phyloP scores from a whole-genome alignment of 495 filamentous ascomycete species.

The Aspergillus cristatus region DNA sequence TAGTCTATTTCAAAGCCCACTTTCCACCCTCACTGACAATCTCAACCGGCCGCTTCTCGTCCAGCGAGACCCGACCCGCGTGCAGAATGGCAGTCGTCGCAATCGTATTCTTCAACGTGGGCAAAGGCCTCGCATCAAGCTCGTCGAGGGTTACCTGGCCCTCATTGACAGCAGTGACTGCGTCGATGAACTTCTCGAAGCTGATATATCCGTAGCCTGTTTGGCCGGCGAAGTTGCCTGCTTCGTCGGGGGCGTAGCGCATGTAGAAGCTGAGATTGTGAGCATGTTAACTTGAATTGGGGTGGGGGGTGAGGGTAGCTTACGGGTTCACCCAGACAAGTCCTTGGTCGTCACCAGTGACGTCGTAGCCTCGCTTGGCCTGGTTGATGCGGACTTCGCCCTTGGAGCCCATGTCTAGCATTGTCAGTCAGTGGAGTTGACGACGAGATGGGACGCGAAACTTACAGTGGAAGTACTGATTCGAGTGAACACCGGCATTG shows the following conservation, averaged over 20 bases:
- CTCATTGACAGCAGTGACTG: constrained; percentile 67
- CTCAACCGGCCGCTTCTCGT: constrained; percentile 67
- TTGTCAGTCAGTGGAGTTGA: constrained; percentile 4
- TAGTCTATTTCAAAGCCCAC: constrained; percentile 65
- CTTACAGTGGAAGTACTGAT: constrained; percentile 87
- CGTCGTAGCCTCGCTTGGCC: constrained; percentile 89
- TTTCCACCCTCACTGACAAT: constrained; percentile 54
- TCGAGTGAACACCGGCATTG: constrained; percentile 83
- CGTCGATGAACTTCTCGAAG: constrained; percentile 94
- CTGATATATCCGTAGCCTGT: constrained; percentile 88
- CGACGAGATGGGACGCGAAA: too few species aligned
- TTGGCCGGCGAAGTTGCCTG: constrained; percentile 88
- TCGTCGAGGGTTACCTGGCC: constrained; percentile 59
- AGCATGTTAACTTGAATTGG: constrained; percentile 1
- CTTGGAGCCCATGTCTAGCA: constrained; percentile 58
- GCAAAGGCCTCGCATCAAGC: constrained; percentile 69
- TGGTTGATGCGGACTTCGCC: constrained; percentile 89
- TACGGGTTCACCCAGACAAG: constrained; percentile 77
- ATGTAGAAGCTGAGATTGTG: constrained; percentile 63
- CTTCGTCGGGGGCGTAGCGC: constrained; percentile 90
- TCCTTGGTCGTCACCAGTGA: constrained; percentile 68
- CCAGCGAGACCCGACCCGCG: constrained; percentile 70
- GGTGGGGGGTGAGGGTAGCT: constrained; percentile 8
- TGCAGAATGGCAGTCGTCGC: constrained; percentile 86
- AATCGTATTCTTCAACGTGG: constrained; percentile 81